A percentile compares a stretch with the other conserved stretches of the same genome.
Evolutionary conservation across 306 rosid genomes (phyloP).

Genomic region (Ammopiptanthus mongolicus): DNA sequence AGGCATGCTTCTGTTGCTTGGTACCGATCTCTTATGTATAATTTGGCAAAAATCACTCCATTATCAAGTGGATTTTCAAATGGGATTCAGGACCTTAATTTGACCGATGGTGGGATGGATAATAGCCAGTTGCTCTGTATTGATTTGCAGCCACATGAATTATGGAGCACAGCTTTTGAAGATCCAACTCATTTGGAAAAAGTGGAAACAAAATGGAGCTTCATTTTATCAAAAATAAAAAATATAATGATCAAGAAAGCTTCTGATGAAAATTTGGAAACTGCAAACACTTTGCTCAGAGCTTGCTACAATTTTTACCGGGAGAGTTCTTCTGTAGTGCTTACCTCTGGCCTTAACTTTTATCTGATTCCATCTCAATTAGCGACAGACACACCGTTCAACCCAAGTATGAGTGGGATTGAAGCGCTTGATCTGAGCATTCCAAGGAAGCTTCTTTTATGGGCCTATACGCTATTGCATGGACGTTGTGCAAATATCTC

Average conservation of each 20-base stretch:
- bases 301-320: slow-evolving; percentile 84
- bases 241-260: slow-evolving; percentile 46
- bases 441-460: slow-evolving; percentile 96
- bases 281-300: slow-evolving; percentile 70
- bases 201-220: slow-evolving; percentile 63
- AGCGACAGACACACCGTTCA: slow-evolving; percentile 47
- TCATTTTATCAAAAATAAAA: slow-evolving; percentile 54
- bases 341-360: slow-evolving; percentile 69
- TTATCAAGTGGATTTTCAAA: slow-evolving; percentile 33
- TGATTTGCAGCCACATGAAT: slow-evolving; percentile 70
- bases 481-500: slow-evolving; percentile 82
- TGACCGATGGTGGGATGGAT: slow-evolving; percentile 51
- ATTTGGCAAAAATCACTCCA: slow-evolving; percentile 74
- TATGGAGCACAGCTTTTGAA: slow-evolving; percentile 83
- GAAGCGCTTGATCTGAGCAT: slow-evolving; percentile 89
- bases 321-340: slow-evolving; percentile 78
- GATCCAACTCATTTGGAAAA: slow-evolving; percentile 47
- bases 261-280: slow-evolving; percentile 71
- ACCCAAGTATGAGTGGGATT: slow-evolving; percentile 51
- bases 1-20: slow-evolving; percentile 91
- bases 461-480: slow-evolving; percentile 73
- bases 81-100: slow-evolving; percentile 44
- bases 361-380: slow-evolving; percentile 57
- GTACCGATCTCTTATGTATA: slow-evolving; percentile 81
- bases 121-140: slow-evolving; percentile 62